These are phyloP conservation scores for Mycosphaerella arachidis DNA, from an alignment of 2,329 filamentous ascomycete species.

Conservation along the genomic window DNA sequence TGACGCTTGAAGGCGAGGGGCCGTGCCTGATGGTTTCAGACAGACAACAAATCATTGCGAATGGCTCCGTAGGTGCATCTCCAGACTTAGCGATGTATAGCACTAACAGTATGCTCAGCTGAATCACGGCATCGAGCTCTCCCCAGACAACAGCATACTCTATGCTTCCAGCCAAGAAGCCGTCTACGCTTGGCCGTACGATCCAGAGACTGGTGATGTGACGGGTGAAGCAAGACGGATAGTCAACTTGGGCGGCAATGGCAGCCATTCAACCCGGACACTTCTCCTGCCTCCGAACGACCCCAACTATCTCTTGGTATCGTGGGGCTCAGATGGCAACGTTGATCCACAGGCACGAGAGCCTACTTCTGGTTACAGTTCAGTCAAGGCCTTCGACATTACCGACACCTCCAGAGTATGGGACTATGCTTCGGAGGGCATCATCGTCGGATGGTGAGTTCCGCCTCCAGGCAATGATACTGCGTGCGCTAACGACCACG, in stretches of 20 bases:
- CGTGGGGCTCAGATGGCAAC: constrained; percentile 60
- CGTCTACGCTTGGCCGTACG: constrained; percentile 62
- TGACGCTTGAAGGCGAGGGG: constrained; percentile 7
- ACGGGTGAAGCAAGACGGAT: constrained; percentile 4
- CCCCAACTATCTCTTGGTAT: constrained; percentile 58
- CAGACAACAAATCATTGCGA: constrained; percentile 4
- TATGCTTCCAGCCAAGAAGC: constrained; percentile 55
- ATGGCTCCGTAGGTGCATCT: constrained; percentile 4
- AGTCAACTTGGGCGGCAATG: constrained; percentile 7
- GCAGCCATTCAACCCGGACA: constrained; percentile 62
- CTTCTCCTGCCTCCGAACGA: constrained; percentile 57
- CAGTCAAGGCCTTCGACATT: constrained; percentile 60
- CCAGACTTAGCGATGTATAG: neutral
- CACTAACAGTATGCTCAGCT: constrained; percentile 26
- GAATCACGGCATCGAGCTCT: constrained; percentile 50
- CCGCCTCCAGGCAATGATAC: too few species aligned
- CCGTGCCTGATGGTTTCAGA: constrained; percentile 5
- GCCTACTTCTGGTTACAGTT: constrained; percentile 56
- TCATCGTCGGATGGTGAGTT: constrained; percentile 45
- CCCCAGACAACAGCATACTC: constrained; percentile 45
- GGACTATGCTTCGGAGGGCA: constrained; percentile 49
- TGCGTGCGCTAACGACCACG: too few species aligned
- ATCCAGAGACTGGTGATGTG: constrained; percentile 2
- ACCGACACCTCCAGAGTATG: constrained; percentile 40
- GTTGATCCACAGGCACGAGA: constrained; percentile 54